phyloP scores from a whole-genome alignment of 495 filamentous ascomycete genomes.

The Thozetella sp. region DNA sequence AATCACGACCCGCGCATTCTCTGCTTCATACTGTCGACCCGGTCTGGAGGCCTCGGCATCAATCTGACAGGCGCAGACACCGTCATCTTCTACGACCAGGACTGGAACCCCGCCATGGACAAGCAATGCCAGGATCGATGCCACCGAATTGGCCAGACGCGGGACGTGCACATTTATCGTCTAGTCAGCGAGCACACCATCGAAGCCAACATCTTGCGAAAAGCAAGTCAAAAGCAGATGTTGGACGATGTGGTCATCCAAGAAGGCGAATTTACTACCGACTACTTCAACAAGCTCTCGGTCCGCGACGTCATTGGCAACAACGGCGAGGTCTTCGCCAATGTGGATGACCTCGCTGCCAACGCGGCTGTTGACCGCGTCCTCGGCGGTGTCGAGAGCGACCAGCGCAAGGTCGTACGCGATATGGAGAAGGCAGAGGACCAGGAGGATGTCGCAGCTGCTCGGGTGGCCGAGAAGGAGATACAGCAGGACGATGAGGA shows the following conservation, averaged over 20 bases:
- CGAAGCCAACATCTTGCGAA: conserved; percentile 96
- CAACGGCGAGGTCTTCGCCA: conserved; percentile 53
- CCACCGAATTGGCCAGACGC: conserved; percentile 96
- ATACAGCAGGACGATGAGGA: conserved; percentile 88
- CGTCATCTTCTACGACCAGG: conserved; percentile 98
- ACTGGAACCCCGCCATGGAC: conserved; percentile 99
- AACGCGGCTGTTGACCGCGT: conserved; percentile 87
- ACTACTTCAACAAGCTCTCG: conserved; percentile 86
- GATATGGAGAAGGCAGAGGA: conserved; percentile 91
- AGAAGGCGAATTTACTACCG: conserved; percentile 97
- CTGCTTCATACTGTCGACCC: conserved; percentile 91
- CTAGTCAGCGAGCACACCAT: conserved; percentile 98
- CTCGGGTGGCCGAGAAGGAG: conserved; percentile 85
- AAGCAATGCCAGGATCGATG: conserved; percentile 98
- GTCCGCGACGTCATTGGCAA: conserved; percentile 70
- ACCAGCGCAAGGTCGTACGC: conserved; percentile 48
- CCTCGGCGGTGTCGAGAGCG: conserved; percentile 61
- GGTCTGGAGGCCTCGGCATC: conserved; percentile 93
- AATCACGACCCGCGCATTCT: conserved; percentile 92
- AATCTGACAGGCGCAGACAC: conserved; percentile 97
- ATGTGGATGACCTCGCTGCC: conserved; percentile 65
- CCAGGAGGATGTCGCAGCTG: conserved; percentile 85
- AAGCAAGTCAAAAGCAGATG: conserved; percentile 96
- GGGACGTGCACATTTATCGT: conserved; percentile 97
- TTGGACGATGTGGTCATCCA: conserved; percentile 98